Evolutionary conservation across 2,329 filamentous ascomycete genomes (phyloP).

Genomic region (Cryphonectria carpinicola): DNA sequence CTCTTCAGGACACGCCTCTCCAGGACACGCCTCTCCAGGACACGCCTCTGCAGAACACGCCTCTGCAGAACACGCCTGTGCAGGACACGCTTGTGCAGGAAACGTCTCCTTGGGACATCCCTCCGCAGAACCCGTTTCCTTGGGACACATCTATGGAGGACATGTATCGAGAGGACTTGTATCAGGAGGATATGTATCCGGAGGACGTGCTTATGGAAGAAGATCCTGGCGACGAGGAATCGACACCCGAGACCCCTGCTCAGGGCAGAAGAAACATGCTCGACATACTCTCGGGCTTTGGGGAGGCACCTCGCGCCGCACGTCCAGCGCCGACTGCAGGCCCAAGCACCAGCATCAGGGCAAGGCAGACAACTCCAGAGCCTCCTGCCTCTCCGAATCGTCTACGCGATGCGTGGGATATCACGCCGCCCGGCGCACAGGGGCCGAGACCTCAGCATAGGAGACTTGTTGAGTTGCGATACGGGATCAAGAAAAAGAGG

Average conservation of each 20-base stretch:
- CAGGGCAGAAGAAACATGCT: conserved; percentile 30
- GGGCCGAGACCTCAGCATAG: not conserved
- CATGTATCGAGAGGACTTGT: not conserved
- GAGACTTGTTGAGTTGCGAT: conserved; percentile 19
- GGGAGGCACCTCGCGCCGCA: not conserved
- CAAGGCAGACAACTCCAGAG: not conserved
- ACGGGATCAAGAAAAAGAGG: not conserved
- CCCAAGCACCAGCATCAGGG: conserved; percentile 1
- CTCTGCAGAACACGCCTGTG: too few relatives aligned
- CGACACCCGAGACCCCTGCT: conserved; percentile 24
- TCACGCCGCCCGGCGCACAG: not conserved
- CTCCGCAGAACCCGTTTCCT: not conserved
- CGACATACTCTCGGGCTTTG: conserved; percentile 32
- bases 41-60: too few relatives aligned
- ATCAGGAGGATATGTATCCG: not conserved
- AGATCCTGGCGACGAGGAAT: not conserved
- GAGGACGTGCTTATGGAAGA: not conserved
- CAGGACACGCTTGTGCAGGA: not conserved
- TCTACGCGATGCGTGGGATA: not conserved
- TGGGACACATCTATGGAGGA: not conserved
- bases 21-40: too few relatives aligned
- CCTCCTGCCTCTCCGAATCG: not conserved
- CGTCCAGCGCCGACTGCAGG: not conserved
- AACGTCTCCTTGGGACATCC: not conserved
- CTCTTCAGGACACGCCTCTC: too few relatives aligned